phyloP scores from a whole-genome alignment of 164 flowering plant species.

The Chimonanthus salicifolius region DNA sequence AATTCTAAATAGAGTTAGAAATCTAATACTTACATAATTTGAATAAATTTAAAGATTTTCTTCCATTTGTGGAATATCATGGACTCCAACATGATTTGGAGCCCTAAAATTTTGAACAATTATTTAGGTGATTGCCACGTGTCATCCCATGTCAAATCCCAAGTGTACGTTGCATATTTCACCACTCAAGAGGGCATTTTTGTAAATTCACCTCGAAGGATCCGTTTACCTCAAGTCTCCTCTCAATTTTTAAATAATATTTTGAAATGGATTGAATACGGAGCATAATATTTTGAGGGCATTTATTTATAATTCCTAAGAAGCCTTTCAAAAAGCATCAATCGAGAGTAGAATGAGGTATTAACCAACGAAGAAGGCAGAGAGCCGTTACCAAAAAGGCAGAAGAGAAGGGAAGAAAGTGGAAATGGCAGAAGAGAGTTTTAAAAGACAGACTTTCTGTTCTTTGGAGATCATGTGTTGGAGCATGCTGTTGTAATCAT shows the following conservation, averaged over 20 bases:
- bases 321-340: background rate
- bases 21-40: no score
- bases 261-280: background rate
- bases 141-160: no score
- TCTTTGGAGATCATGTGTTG: slow-evolving; percentile 11
- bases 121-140: no score
- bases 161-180: no score
- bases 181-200: no score
- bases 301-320: background rate
- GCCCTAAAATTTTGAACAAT: no score
- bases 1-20: no score
- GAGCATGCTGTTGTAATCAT: slow-evolving; percentile 11
- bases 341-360: background rate
- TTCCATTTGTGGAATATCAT: no score
- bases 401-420: background rate
- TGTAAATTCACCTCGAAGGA: background rate
- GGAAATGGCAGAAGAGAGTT: no score
- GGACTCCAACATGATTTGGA: no score
- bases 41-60: no score
- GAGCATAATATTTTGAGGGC: background rate
- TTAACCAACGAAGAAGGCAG: background rate
- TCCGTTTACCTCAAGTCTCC: background rate
- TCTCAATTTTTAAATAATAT: background rate
- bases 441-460: background rate
- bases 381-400: background rate